A percentile compares a stretch with the other conserved stretches of the same genome.
Conservation (phyloP, 495 filamentous ascomycete genomes). For the Hypoxylon rickii region DNA sequence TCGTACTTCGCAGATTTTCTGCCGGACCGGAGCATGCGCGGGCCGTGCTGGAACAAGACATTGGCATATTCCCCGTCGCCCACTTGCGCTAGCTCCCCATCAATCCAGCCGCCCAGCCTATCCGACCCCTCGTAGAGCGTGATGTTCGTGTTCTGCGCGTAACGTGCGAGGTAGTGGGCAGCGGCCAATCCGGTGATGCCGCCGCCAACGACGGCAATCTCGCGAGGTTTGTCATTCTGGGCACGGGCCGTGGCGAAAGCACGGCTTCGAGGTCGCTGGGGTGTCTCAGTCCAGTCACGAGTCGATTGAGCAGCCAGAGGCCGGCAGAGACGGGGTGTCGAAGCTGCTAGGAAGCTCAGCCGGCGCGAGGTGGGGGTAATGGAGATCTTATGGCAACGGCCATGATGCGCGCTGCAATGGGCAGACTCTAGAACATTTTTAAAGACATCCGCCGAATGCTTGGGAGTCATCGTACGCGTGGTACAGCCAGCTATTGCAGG, state of each 20-base stretch:
- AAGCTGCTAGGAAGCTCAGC: slow-evolving; percentile 24
- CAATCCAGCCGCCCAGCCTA: slow-evolving; percentile 82
- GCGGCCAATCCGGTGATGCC: slow-evolving; percentile 88
- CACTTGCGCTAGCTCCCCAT: slow-evolving; percentile 67
- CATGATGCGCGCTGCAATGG: slow-evolving; percentile 25
- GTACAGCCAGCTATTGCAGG: slow-evolving; percentile 1
- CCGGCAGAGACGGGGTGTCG: neutral
- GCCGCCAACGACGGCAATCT: slow-evolving; percentile 79
- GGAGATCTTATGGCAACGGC: neutral
- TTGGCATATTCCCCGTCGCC: slow-evolving; percentile 50
- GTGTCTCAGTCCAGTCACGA: slow-evolving; percentile 3
- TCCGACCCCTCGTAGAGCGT: slow-evolving; percentile 76
- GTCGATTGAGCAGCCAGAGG: slow-evolving; percentile 4
- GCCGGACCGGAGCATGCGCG: slow-evolving; percentile 72
- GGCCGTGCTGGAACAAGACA: slow-evolving; percentile 83
- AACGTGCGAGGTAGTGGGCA: slow-evolving; percentile 71
- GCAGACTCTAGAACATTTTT: slow-evolving; percentile 28
- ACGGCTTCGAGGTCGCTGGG: neutral
- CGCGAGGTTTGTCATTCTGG: slow-evolving; percentile 38
- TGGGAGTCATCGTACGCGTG: slow-evolving; percentile 31
- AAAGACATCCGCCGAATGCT: slow-evolving; percentile 28
- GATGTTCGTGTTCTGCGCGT: slow-evolving; percentile 57
- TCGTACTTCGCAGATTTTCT: slow-evolving; percentile 36
- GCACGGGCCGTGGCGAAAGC: slow-evolving; percentile 24
- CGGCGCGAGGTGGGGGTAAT: slow-evolving; percentile 16